Evolutionary conservation across 306 rosid genomes (phyloP).

Genomic region (Vicia villosa): DNA sequence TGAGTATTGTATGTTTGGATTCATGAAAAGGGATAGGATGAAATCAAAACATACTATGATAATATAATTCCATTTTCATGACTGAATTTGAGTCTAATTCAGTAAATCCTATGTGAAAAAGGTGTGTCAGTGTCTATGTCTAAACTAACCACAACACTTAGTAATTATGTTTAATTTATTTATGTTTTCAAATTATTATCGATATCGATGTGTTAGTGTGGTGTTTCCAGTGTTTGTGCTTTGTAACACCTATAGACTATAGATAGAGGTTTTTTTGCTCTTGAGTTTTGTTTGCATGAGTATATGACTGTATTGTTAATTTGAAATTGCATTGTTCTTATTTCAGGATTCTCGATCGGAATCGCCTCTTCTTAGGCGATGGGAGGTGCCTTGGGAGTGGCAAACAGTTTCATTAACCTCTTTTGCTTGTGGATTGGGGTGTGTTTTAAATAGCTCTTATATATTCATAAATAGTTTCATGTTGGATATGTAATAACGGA

Average conservation of each 20-base stretch:
- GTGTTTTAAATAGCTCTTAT: conserved; percentile 31
- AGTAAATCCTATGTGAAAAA: too few species aligned
- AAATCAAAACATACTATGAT: not conserved
- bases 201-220: too few species aligned
- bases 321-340: not conserved
- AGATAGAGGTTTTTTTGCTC: not conserved
- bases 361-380: conserved; percentile 77
- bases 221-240: too few species aligned
- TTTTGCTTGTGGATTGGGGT: conserved; percentile 95
- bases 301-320: conserved; percentile 8
- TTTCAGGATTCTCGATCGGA: conserved; percentile 60
- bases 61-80: not conserved
- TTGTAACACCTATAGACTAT: not conserved
- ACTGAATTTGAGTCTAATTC: not conserved
- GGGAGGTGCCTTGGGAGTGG: conserved; percentile 99
- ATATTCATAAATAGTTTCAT: conserved; percentile 23
- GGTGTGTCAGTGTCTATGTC: too few species aligned
- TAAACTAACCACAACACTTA: too few species aligned
- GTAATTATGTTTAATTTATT: too few species aligned
- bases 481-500: conserved; percentile 14
- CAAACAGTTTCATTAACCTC: conserved; percentile 84
- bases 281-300: conserved; percentile 21
- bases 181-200: too few species aligned
- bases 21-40: not conserved
- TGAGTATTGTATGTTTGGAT: not conserved